These are phyloP conservation scores for Odontarrhena argentea DNA, from an alignment of 345 rosid species.

Conservation along the genomic window DNA sequence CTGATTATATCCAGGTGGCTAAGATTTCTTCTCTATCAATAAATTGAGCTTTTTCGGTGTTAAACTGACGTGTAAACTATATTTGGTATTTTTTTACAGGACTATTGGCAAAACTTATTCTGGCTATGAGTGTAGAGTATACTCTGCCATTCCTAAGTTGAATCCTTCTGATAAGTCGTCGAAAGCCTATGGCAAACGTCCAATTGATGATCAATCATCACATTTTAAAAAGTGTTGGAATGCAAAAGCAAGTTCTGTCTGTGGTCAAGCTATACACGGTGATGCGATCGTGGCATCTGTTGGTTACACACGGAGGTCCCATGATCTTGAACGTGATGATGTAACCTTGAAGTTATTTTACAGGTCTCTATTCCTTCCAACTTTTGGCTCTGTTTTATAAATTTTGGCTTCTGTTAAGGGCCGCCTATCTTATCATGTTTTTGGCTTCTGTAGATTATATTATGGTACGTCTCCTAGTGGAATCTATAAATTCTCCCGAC, in stretches of 20 bases:
- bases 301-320: slow-evolving; percentile 69
- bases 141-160: slow-evolving; percentile 57
- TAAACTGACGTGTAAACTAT: not conserved
- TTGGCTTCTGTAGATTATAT: slow-evolving; percentile 49
- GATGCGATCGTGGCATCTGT: slow-evolving; percentile 80
- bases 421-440: not conserved
- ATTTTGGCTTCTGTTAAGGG: not conserved
- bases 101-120: slow-evolving; percentile 69
- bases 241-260: slow-evolving; percentile 68
- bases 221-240: slow-evolving; percentile 50
- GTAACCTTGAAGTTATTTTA: slow-evolving; percentile 57
- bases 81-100: slow-evolving; percentile 47
- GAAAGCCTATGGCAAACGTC: slow-evolving; percentile 34
- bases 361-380: slow-evolving; percentile 51
- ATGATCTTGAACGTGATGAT: slow-evolving; percentile 62
- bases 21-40: not conserved
- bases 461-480: slow-evolving; percentile 65
- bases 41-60: not conserved
- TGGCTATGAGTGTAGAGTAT: slow-evolving; percentile 72
- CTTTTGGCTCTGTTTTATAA: not conserved
- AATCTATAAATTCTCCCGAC: slow-evolving; percentile 68
- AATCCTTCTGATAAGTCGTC: slow-evolving; percentile 42
- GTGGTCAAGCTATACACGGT: slow-evolving; percentile 62
- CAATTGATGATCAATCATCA: slow-evolving; percentile 26
- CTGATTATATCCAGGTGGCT: slow-evolving; percentile 69